phyloP scores from a whole-genome alignment of 192 early-diverging fungal species.

The Dissophora globulifera region DNA sequence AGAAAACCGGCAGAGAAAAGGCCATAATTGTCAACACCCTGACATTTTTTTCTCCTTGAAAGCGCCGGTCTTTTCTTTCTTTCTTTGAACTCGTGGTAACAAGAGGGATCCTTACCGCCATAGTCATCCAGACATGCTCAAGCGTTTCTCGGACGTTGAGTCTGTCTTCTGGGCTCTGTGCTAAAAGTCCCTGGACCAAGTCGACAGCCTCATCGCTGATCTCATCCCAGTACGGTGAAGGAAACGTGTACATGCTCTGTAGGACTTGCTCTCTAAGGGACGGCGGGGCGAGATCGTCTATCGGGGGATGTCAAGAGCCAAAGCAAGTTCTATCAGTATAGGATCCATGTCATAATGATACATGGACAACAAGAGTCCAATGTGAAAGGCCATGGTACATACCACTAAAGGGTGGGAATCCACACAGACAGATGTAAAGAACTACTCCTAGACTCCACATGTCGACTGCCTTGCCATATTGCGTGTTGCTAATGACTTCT shows the following conservation, averaged over 20 bases:
- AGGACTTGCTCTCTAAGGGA: conserved; percentile 71
- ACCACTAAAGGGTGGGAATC: conserved; percentile 86
- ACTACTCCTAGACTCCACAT: conserved; percentile 97
- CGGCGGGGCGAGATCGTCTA: conserved; percentile 66
- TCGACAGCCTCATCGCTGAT: conserved; percentile 67
- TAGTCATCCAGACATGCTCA: conserved; percentile 43
- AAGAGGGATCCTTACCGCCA: conserved; percentile 23
- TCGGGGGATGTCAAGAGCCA: conserved; percentile 33
- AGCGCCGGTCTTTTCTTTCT: too few relatives aligned
- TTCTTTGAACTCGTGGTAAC: too few relatives aligned
- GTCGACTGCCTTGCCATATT: conserved; percentile 82
- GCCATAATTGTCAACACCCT: too few relatives aligned
- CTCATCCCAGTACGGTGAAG: conserved; percentile 82
- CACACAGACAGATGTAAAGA: conserved; percentile 92
- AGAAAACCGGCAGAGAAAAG: too few relatives aligned
- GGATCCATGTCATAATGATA: too few relatives aligned
- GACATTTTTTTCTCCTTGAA: too few relatives aligned
- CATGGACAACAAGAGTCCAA: too few relatives aligned
- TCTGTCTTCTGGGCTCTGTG: conserved; percentile 2
- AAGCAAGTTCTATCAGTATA: not conserved
- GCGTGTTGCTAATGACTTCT: conserved; percentile 81
- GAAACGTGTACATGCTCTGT: conserved; percentile 81
- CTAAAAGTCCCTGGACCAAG: conserved; percentile 36
- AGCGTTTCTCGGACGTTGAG: conserved; percentile 32
- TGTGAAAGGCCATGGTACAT: too few relatives aligned